Percentiles rank a stretch among this genome's conserved stretches.
Evolutionary conservation across 2,329 filamentous ascomycete species (phyloP).

Genomic region (Exophiala xenobiotica): DNA sequence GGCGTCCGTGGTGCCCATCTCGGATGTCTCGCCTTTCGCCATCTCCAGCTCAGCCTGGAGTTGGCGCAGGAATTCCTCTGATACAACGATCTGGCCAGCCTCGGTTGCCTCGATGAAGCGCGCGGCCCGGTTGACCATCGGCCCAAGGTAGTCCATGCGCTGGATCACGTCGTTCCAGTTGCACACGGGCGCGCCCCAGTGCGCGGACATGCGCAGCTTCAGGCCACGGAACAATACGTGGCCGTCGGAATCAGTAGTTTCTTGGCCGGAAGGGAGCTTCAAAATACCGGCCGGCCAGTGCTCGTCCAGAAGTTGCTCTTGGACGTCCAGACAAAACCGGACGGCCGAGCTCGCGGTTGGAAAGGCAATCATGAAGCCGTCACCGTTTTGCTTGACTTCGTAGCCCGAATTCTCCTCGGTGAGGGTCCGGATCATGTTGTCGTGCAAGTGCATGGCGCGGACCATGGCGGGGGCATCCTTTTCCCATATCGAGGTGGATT

Average conservation of each 20-base stretch:
- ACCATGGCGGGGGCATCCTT: constrained; percentile 23
- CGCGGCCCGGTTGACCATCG: constrained; percentile 28
- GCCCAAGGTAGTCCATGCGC: constrained; percentile 29
- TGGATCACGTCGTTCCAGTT: constrained; percentile 29
- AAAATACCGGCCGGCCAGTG: constrained; percentile 24
- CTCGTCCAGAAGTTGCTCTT: constrained; percentile 26
- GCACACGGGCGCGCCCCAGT: constrained; percentile 27
- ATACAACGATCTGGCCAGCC: constrained; percentile 27
- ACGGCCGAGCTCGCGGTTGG: constrained; percentile 22
- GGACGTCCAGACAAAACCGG: constrained; percentile 28
- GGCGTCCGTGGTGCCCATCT: no score
- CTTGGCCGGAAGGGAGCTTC: constrained; percentile 20
- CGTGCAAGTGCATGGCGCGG: constrained; percentile 27
- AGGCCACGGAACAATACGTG: constrained; percentile 26
- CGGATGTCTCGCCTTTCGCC: background rate
- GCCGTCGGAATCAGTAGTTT: constrained; percentile 18
- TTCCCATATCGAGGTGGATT: constrained; percentile 30
- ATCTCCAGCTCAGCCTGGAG: constrained; percentile 19
- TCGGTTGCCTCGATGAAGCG: constrained; percentile 28
- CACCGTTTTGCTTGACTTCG: constrained; percentile 31
- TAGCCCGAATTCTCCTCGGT: constrained; percentile 23
- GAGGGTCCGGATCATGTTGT: constrained; percentile 22
- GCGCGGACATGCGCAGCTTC: constrained; percentile 25
- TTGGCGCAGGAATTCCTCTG: constrained; percentile 24
- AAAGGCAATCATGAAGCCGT: constrained; percentile 31